These are phyloP conservation scores for Blastobotrys malaysiensis DNA, from an alignment of 1,139 yeast species.

Conservation along the genomic window DNA sequence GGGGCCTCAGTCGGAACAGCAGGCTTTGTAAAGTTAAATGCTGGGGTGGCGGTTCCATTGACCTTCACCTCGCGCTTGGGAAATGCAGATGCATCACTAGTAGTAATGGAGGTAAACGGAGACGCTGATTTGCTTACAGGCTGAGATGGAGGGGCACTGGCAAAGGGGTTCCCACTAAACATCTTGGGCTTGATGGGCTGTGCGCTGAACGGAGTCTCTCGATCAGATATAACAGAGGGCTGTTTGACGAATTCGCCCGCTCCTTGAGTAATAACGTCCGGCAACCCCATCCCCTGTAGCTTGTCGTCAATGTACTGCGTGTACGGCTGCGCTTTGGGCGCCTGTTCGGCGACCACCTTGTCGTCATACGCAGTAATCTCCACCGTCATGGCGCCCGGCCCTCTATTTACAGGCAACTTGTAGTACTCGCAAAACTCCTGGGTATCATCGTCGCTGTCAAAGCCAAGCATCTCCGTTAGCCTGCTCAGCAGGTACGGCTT, in stretches of 20 bases:
- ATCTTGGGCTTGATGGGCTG: background rate
- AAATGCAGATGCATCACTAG: no score
- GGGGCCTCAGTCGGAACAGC: background rate
- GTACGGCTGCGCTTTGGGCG: slow-evolving; percentile 50
- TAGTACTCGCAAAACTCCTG: slow-evolving; percentile 57
- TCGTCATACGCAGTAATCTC: slow-evolving; percentile 53
- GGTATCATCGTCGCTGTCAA: slow-evolving; percentile 53
- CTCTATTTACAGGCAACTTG: slow-evolving; percentile 46
- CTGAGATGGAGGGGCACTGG: slow-evolving; percentile 1
- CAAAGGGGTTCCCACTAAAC: background rate
- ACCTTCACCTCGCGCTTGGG: background rate
- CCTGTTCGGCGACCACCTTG: slow-evolving; percentile 42
- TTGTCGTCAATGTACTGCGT: slow-evolving; percentile 49
- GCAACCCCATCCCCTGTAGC: slow-evolving; percentile 30
- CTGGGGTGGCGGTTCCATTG: background rate
- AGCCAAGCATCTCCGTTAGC: slow-evolving; percentile 54
- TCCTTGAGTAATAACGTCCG: slow-evolving; percentile 37
- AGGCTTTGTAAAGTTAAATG: background rate
- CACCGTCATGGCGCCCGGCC: slow-evolving; percentile 38
- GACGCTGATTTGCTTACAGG: background rate
- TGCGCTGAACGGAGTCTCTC: background rate
- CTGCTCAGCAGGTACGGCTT: slow-evolving; percentile 53
- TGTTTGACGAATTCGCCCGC: slow-evolving; percentile 5
- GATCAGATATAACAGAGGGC: slow-evolving; percentile 12
- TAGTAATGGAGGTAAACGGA: background rate